Conservation (phyloP, 2,329 filamentous ascomycete genomes). For the Aspergillus awamori region DNA sequence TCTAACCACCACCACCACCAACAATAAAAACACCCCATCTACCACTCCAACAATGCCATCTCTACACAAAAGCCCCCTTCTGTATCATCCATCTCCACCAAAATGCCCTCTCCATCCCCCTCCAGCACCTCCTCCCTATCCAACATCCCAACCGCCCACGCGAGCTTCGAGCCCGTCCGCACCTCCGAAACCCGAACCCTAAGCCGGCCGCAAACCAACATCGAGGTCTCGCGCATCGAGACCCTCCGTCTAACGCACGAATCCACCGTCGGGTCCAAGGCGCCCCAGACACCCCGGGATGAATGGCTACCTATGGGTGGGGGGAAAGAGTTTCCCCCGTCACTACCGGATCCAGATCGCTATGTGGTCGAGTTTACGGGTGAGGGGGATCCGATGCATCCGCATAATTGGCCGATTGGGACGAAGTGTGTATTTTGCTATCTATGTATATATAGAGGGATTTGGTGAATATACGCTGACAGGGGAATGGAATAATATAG, state of each 20-base stretch:
- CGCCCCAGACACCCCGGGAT: conserved; percentile 20
- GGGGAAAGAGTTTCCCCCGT: conserved; percentile 34
- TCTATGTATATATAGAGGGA: conserved; percentile 7
- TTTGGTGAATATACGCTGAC: too few species aligned
- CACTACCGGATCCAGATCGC: conserved; percentile 53
- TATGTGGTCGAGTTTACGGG: conserved; percentile 60
- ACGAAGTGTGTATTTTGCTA: conserved; percentile 41
- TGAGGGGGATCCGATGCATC: conserved; percentile 53
- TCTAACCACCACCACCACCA: background rate
- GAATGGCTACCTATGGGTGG: conserved; percentile 33
- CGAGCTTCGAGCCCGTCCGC: background rate
- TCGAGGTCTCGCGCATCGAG: conserved; percentile 34
- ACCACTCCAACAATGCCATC: too few species aligned
- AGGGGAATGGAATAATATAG: background rate
- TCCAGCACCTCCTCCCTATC: background rate
- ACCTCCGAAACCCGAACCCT: conserved; percentile 7
- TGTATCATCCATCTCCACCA: background rate
- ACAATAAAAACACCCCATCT: background rate
- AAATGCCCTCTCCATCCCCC: background rate
- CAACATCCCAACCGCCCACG: background rate
- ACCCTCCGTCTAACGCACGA: conserved; percentile 31
- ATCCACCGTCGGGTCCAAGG: conserved; percentile 31
- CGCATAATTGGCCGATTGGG: conserved; percentile 54
- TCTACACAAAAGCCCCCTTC: background rate
- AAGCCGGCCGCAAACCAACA: conserved; percentile 27